phyloP scores from a whole-genome alignment of 768 basidiomycete genomes.

The Tubosaeta sp. region DNA sequence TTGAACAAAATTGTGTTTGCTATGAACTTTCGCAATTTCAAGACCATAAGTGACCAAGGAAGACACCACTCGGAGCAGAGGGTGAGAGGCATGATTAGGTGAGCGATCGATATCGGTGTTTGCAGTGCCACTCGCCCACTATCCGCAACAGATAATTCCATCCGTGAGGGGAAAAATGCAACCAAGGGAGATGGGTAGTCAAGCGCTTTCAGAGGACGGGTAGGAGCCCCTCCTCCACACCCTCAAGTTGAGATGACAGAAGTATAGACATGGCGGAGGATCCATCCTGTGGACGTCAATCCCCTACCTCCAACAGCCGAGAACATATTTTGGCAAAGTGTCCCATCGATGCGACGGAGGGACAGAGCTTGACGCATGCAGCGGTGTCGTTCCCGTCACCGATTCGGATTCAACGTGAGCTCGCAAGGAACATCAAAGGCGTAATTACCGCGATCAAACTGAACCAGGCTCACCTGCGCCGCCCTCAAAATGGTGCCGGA shows the following conservation, averaged over 20 bases:
- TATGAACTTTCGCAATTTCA: too few relatives aligned
- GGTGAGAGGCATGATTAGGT: slow-evolving; percentile 26
- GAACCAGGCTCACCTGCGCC: slow-evolving; percentile 25
- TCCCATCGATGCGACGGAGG: slow-evolving; percentile 33
- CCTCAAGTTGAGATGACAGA: slow-evolving; percentile 19
- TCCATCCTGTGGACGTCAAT: slow-evolving; percentile 26
- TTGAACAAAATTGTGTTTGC: too few relatives aligned
- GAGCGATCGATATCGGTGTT: slow-evolving; percentile 7
- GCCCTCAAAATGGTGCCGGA: slow-evolving; percentile 26
- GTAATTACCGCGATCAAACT: slow-evolving; percentile 40
- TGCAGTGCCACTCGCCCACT: slow-evolving; percentile 34
- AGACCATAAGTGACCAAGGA: too few relatives aligned
- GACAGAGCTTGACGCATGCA: slow-evolving; percentile 23
- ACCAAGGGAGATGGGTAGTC: slow-evolving; percentile 56
- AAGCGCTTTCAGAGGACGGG: slow-evolving; percentile 49
- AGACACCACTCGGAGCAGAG: too few relatives aligned
- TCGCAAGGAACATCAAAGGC: slow-evolving; percentile 1
- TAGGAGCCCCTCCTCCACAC: slow-evolving; percentile 36
- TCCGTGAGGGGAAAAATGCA: slow-evolving; percentile 52
- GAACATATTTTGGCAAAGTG: slow-evolving; percentile 36
- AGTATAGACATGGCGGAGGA: slow-evolving; percentile 34
- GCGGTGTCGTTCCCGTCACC: slow-evolving; percentile 23
- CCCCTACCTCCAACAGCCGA: slow-evolving; percentile 45
- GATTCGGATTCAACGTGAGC: slow-evolving; percentile 7
- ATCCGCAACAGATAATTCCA: slow-evolving; percentile 47